Base-by-base conservation (phyloP, 2,329 filamentous ascomycete genomes). In the Penicillium sp. region DNA sequence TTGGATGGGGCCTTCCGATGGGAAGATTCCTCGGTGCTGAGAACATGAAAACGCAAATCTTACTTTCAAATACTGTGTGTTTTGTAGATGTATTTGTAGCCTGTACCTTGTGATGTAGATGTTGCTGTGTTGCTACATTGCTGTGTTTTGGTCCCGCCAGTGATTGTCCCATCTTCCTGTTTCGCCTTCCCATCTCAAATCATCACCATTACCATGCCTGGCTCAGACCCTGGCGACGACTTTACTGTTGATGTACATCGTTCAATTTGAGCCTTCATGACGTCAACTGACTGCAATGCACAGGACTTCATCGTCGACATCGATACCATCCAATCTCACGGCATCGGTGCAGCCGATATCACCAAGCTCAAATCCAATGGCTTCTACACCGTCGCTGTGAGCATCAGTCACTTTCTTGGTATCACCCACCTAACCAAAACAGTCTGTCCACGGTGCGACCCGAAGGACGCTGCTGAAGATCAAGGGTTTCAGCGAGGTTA, bases 401-500 rank as follows among this genome's bases (percentile, higher is more conserved):
- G 74, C 57, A 18, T 33, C 12, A 16, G 28, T 39, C 16, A 9
- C 13, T 8, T 16, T 12, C 5, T 13, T 34, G 31, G 4, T 28
- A 16, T n/a, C 21, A n/a, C 36, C 23, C 8, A 45, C 2, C 46
- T 46, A 38, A 39, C 16, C 33, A 49, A 7, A n/a, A 42, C 59
- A 85, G 83, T 81, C 81, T 42, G 81, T 87, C 33, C 79, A 85
- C 58, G 75, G 78, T 15, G 81, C 82, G 15, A 85, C 83, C 39
- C 79, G 82, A 47, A 81, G 79, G 62, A 82, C 76, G 16, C 74
- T 88, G 15, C 70, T 84, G 48, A 87, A 84, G 66, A 87, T 88
- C 68, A 87, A 86, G 64, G 85, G 85, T 8, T 86, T 87, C 69
- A 87, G 84, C 52, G 85, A 87, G 65, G 77, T 83, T 64, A 88